phyloP scores from a whole-genome alignment of 2,329 filamentous ascomycete species.

The Colletotrichum cordylinicola region DNA sequence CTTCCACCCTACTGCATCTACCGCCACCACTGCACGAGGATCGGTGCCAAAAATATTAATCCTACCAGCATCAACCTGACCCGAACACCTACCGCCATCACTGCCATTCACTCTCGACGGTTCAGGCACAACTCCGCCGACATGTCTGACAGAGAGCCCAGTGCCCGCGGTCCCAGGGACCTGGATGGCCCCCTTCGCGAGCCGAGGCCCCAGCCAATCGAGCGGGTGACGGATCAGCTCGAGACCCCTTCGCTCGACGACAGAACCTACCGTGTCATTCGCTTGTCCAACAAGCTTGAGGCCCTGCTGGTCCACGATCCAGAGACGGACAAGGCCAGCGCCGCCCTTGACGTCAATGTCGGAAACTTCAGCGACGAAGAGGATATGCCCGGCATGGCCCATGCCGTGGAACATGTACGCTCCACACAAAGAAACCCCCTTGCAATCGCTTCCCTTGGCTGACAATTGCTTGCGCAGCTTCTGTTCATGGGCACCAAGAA shows the following conservation, averaged over 20 bases:
- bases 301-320: conserved; percentile 91
- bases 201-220: conserved; percentile 35
- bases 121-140: background rate
- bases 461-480: conserved; percentile 50
- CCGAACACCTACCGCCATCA: background rate
- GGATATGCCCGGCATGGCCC: conserved; percentile 93
- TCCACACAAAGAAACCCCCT: background rate
- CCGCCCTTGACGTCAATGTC: conserved; percentile 93
- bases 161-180: conserved; percentile 1
- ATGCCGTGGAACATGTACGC: conserved; percentile 87
- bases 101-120: background rate
- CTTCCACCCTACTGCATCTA: background rate
- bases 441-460: conserved; percentile 14
- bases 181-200: conserved; percentile 31
- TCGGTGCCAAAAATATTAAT: background rate
- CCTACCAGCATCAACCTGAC: background rate
- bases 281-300: conserved; percentile 86
- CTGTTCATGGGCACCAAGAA: conserved; percentile 99
- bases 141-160: conserved; percentile 28
- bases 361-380: conserved; percentile 93
- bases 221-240: conserved; percentile 69
- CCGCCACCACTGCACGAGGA: background rate
- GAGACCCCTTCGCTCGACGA: conserved; percentile 88
- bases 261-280: conserved; percentile 85
- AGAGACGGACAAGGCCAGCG: conserved; percentile 95